Conservation (phyloP, 164 flowering plant species). For the Hamamelis virginiana region DNA sequence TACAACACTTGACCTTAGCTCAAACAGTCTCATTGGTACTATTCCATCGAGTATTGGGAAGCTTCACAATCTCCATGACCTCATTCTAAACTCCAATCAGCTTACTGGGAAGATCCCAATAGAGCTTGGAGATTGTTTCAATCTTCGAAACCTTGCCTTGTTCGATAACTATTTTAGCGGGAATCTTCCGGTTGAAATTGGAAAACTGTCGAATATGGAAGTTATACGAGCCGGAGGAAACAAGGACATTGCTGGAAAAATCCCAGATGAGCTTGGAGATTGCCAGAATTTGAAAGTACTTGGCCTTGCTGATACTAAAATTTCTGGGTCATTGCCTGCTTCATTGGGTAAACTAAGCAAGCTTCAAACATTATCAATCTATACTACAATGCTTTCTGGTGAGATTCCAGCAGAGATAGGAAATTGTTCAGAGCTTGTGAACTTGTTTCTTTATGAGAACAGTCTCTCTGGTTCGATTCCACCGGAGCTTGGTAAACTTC, state of each 20-base stretch:
- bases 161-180: conserved; percentile 68
- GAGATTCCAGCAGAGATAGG: conserved; percentile 77
- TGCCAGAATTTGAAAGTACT: conserved; percentile 46
- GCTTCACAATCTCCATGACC: conserved; percentile 50
- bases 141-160: conserved; percentile 46
- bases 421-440: conserved; percentile 74
- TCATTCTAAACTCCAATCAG: conserved; percentile 70
- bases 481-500: conserved; percentile 61
- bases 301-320: conserved; percentile 59
- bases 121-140: conserved; percentile 50
- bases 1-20: conserved; percentile 54
- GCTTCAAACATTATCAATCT: conserved; percentile 67
- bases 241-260: conserved; percentile 57
- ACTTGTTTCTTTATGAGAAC: conserved; percentile 67
- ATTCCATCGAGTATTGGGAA: conserved; percentile 63
- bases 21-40: conserved; percentile 57
- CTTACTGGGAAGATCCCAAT: conserved; percentile 69
- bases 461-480: conserved; percentile 75
- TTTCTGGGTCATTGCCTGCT: conserved; percentile 55
- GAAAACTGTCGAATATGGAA: conserved; percentile 46
- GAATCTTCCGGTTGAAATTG: conserved; percentile 53
- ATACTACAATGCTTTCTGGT: conserved; percentile 76
- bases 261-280: conserved; percentile 63
- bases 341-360: conserved; percentile 58
- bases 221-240: conserved; percentile 79